phyloP scores from a whole-genome alignment of 129 eudicot species.

The Helichrysum umbraculigerum region DNA sequence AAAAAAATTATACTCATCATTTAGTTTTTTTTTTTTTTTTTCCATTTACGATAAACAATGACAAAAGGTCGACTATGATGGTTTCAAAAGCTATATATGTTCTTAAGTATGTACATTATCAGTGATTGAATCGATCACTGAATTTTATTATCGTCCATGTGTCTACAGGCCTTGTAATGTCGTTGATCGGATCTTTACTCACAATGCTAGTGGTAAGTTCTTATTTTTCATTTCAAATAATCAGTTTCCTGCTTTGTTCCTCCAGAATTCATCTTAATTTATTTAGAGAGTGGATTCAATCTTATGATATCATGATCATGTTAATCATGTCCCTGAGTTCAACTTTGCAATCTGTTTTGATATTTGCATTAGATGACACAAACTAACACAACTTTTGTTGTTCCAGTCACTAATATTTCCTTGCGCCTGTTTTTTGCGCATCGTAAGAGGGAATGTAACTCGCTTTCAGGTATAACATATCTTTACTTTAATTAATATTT shows the following conservation, averaged over 20 bases:
- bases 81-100: not conserved
- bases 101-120: not conserved
- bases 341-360: not conserved
- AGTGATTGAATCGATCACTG: not conserved
- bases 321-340: not conserved
- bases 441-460: constrained; percentile 53
- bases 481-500: too few relatives aligned
- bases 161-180: constrained; percentile 79
- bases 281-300: not conserved
- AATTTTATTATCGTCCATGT: not conserved
- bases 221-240: not conserved
- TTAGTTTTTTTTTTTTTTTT: too few relatives aligned
- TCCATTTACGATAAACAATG: too few relatives aligned
- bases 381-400: constrained; percentile 3
- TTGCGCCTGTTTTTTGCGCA: constrained; percentile 77
- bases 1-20: too few relatives aligned
- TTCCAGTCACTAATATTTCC: constrained; percentile 86
- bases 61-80: too few relatives aligned
- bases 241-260: not conserved
- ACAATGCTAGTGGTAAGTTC: constrained; percentile 81
- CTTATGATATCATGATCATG: not conserved
- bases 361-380: not conserved
- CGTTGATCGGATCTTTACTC: constrained; percentile 80
- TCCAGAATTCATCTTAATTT: not conserved
- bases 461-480: constrained; percentile 54